Percentiles rank a stretch among this genome's conserved stretches.
Evolutionary conservation across 2,329 filamentous ascomycete genomes (phyloP).

Genomic region (Claviceps fusiformis): DNA sequence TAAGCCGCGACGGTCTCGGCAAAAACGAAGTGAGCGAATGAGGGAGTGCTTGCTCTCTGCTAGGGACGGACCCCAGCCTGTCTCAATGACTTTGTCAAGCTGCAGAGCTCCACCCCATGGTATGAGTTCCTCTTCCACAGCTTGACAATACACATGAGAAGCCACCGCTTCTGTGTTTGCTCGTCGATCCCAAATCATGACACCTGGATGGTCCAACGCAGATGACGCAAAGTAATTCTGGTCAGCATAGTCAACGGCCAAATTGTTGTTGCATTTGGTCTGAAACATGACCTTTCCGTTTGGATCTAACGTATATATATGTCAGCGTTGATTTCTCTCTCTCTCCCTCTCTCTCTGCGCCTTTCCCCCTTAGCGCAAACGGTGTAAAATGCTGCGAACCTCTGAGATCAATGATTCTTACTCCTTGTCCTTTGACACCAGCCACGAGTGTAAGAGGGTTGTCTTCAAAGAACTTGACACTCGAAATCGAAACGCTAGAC

Average conservation of each 20-base stretch:
- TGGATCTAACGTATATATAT: slow-evolving; percentile 25
- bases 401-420: slow-evolving; percentile 67
- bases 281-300: slow-evolving; percentile 44
- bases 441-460: slow-evolving; percentile 63
- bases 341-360: too few relatives aligned
- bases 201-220: slow-evolving; percentile 57
- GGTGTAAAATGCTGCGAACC: slow-evolving; percentile 30
- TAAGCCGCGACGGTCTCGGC: slow-evolving; percentile 46
- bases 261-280: slow-evolving; percentile 54
- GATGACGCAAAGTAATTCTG: slow-evolving; percentile 78
- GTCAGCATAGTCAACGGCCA: slow-evolving; percentile 67
- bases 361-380: too few relatives aligned
- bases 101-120: slow-evolving; percentile 50
- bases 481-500: slow-evolving; percentile 62
- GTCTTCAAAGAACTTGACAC: slow-evolving; percentile 68
- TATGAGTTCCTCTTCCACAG: slow-evolving; percentile 46
- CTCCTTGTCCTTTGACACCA: slow-evolving; percentile 60
- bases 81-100: slow-evolving; percentile 42
- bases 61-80: slow-evolving; percentile 34
- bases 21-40: slow-evolving; percentile 50
- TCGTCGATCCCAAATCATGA: slow-evolving; percentile 69
- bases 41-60: slow-evolving; percentile 44
- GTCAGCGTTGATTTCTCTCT: not conserved
- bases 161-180: slow-evolving; percentile 38
- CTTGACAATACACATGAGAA: slow-evolving; percentile 40